Evolutionary conservation across 768 basidiomycete genomes (phyloP).

Genomic region (Boletus sp.): DNA sequence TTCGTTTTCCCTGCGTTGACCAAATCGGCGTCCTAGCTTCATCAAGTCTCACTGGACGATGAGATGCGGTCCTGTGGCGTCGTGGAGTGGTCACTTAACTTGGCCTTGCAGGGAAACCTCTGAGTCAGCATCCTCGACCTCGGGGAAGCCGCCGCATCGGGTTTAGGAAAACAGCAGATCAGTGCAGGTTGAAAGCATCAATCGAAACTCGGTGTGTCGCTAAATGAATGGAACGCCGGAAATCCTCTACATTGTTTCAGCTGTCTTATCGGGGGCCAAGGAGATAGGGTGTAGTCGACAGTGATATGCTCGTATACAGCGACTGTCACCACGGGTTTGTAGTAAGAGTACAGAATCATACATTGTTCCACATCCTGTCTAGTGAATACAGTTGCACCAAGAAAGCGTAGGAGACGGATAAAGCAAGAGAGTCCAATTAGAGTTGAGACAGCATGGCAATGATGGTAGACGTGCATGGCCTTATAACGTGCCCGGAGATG

Average conservation of each 20-base stretch:
- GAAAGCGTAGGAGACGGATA: constrained; percentile 2
- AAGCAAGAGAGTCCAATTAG: constrained; percentile 11
- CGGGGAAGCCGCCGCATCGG: neutral
- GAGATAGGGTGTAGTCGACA: neutral
- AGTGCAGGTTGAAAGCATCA: neutral
- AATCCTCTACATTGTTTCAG: neutral
- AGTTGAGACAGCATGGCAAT: constrained; percentile 7
- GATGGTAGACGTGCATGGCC: constrained; percentile 2
- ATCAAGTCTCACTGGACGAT: neutral
- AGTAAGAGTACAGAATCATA: constrained; percentile 16
- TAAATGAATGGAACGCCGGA: neutral
- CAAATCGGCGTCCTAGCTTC: neutral
- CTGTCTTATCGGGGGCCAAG: no score
- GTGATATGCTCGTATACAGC: neutral
- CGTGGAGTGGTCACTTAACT: constrained; percentile 12
- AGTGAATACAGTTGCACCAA: constrained; percentile 26
- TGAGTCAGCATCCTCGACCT: constrained; percentile 4
- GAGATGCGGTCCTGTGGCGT: constrained; percentile 24
- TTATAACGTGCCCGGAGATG: constrained; percentile 9
- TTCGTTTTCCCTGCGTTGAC: neutral
- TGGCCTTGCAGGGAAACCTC: neutral
- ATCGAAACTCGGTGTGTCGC: neutral
- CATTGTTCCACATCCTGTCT: constrained; percentile 23
- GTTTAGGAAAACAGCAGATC: neutral
- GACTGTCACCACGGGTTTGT: neutral